These are phyloP conservation scores for Fusarium mundagurra DNA, from an alignment of 2,329 filamentous ascomycete species.

Conservation along the genomic window DNA sequence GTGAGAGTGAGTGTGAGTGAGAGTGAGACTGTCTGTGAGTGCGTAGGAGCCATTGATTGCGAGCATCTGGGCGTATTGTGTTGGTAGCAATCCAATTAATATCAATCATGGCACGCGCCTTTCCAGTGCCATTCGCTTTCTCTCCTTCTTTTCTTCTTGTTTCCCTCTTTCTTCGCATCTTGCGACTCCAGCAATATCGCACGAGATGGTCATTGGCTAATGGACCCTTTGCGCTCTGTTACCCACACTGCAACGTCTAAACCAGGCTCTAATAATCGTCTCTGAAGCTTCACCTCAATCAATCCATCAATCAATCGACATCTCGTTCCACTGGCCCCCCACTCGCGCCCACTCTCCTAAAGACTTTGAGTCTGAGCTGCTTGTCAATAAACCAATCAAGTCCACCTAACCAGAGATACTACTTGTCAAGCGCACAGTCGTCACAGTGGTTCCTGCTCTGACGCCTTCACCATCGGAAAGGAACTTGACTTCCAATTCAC, in stretches of 20 bases:
- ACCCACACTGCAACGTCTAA: conserved; percentile 15
- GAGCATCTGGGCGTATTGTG: conserved; percentile 3
- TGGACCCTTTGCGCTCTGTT: conserved; percentile 23
- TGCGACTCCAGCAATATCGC: conserved; percentile 13
- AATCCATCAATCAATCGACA: conserved; percentile 33
- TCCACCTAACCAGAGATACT: neutral
- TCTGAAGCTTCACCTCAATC: conserved; percentile 32
- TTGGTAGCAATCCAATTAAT: conserved; percentile 25
- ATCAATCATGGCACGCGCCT: conserved; percentile 25
- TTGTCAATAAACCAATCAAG: conserved; percentile 27
- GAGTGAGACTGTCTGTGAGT: conserved; percentile 1
- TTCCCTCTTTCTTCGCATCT: neutral
- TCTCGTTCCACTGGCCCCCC: conserved; percentile 43
- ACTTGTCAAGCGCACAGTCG: conserved; percentile 22
- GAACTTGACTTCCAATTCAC: conserved; percentile 5
- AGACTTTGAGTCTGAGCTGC: conserved; percentile 14
- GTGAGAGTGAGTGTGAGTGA: neutral
- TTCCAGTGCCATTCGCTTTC: neutral
- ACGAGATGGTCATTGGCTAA: conserved; percentile 18
- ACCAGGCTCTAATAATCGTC: conserved; percentile 11
- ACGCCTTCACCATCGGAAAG: conserved; percentile 1
- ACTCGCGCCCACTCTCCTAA: conserved; percentile 25
- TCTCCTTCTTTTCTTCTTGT: neutral
- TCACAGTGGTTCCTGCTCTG: conserved; percentile 18
- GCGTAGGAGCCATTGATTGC: conserved; percentile 8